Conservation (phyloP, 1,139 yeast species). For the Pichia sp. region DNA sequence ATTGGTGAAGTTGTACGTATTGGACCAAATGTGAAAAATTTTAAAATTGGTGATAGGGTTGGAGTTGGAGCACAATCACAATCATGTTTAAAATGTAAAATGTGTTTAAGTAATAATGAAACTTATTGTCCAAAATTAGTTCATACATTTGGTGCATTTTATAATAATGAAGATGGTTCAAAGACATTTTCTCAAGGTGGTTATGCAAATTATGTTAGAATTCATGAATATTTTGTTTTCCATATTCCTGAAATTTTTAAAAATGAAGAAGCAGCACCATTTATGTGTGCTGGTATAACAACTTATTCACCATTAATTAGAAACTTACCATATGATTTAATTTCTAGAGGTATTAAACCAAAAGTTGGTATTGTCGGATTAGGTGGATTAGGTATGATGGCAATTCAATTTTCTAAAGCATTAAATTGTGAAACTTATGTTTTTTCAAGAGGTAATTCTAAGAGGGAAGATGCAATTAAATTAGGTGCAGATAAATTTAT, state of each 20-base stretch:
- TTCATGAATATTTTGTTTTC: constrained; percentile 47
- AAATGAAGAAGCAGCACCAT: constrained; percentile 50
- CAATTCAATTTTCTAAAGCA: constrained; percentile 50
- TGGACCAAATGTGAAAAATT: constrained; percentile 42
- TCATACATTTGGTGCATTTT: constrained; percentile 41
- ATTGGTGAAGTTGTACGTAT: constrained; percentile 38
- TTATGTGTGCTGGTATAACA: constrained; percentile 65
- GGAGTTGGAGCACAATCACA: constrained; percentile 55
- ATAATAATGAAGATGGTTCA: constrained; percentile 31
- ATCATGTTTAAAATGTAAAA: constrained; percentile 43
- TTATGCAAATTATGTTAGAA: constrained; percentile 51
- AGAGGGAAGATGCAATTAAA: constrained; percentile 45
- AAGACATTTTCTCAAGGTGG: constrained; percentile 48
- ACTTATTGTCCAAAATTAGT: constrained; percentile 41
- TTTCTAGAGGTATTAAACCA: constrained; percentile 32
- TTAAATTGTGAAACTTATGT: constrained; percentile 53
- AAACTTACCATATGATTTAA: constrained; percentile 25
- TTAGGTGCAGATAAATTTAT: constrained; percentile 50
- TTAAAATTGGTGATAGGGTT: constrained; percentile 53
- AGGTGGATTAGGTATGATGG: constrained; percentile 61
- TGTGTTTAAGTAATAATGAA: constrained; percentile 43
- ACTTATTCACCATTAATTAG: constrained; percentile 51
- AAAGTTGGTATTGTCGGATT: constrained; percentile 52
- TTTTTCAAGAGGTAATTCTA: constrained; percentile 43
- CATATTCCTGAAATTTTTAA: constrained; percentile 50